phyloP scores from a whole-genome alignment of 108 stramenopile genomes.

The Nitzschia sp. region DNA sequence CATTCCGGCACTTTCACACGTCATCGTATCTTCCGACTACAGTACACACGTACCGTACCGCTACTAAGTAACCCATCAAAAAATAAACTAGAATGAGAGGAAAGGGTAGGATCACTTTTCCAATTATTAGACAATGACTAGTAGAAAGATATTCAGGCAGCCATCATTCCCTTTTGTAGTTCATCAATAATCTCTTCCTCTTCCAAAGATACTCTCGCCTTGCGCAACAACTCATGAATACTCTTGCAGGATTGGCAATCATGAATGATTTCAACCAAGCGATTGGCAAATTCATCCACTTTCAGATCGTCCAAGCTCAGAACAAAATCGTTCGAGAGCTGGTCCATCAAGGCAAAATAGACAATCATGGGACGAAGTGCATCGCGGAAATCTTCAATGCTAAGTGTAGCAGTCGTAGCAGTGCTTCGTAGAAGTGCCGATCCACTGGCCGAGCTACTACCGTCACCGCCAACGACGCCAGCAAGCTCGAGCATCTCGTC shows the following conservation, averaged over 20 bases:
- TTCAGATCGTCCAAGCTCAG: slow-evolving; percentile 55
- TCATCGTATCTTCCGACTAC: no score
- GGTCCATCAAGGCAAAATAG: slow-evolving; percentile 72
- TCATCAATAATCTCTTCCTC: slow-evolving; percentile 60
- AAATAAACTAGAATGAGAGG: no score
- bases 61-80: no score
- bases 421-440: not conserved
- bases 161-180: slow-evolving; percentile 62
- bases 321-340: slow-evolving; percentile 65
- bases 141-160: slow-evolving; percentile 11
- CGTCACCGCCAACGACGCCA: not conserved
- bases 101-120: no score
- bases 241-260: slow-evolving; percentile 50
- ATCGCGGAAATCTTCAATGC: slow-evolving; percentile 58
- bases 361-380: slow-evolving; percentile 76
- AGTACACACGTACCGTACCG: no score
- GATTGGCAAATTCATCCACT: slow-evolving; percentile 49
- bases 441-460: slow-evolving; percentile 5
- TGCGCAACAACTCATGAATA: slow-evolving; percentile 63
- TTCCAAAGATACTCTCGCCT: slow-evolving; percentile 54
- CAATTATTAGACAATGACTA: no score
- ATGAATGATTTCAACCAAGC: slow-evolving; percentile 55
- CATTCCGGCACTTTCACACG: no score
- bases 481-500: slow-evolving; percentile 22
- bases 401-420: slow-evolving; percentile 7